Evolutionary conservation across 768 basidiomycete species (phyloP).

Genomic region (Sarcodon sp.): DNA sequence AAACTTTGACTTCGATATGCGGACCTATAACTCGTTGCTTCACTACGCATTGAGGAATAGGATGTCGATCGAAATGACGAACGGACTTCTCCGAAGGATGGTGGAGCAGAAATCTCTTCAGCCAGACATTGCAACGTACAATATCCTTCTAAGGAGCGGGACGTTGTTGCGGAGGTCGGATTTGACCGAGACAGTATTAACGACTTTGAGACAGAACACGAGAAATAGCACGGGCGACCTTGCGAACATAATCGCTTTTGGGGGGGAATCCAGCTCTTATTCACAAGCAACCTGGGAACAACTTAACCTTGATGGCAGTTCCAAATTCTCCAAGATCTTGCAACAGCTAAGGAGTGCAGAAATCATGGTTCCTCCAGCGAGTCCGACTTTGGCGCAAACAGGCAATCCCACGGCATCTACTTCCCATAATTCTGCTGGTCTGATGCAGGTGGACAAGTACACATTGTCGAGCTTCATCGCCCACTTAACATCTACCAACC

Average conservation of each 20-base stretch:
- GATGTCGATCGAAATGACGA: constrained; percentile 34
- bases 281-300: too few relatives aligned
- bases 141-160: constrained; percentile 43
- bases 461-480: constrained; percentile 41
- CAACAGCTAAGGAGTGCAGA: background rate
- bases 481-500: constrained; percentile 37
- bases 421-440: too few relatives aligned
- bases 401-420: too few relatives aligned
- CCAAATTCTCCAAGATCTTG: background rate
- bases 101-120: constrained; percentile 25
- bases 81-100: constrained; percentile 29
- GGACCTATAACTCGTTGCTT: constrained; percentile 47
- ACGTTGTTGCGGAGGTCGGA: constrained; percentile 34
- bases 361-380: background rate
- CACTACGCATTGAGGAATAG: constrained; percentile 54
- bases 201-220: constrained; percentile 16
- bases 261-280: too few relatives aligned
- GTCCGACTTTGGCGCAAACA: too few relatives aligned
- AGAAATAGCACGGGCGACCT: constrained; percentile 3
- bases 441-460: constrained; percentile 22
- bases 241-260: background rate
- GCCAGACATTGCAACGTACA: constrained; percentile 39
- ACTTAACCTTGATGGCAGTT: too few relatives aligned
- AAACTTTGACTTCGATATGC: constrained; percentile 17
- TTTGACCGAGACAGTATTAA: constrained; percentile 25